Conservation (phyloP, 805 yeast species). For the Ogataea pignaliae region DNA sequence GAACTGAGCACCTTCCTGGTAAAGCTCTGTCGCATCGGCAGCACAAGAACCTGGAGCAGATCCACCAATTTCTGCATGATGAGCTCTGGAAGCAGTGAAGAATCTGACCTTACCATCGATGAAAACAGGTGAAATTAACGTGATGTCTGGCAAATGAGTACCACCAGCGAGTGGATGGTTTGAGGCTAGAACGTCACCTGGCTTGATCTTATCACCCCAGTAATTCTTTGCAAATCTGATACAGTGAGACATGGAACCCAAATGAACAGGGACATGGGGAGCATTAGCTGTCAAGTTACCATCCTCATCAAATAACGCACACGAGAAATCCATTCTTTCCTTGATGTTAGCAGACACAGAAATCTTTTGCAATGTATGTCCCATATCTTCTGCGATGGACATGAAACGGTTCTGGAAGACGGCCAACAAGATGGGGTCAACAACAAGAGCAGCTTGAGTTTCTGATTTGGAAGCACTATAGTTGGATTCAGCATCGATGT, state of each 20-base stretch:
- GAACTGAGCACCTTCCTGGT: slow-evolving; percentile 54
- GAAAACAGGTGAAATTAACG: slow-evolving; percentile 54
- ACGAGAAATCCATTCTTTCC: slow-evolving; percentile 44
- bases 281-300: slow-evolving; percentile 43
- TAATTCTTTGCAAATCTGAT: slow-evolving; percentile 33
- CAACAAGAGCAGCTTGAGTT: slow-evolving; percentile 22
- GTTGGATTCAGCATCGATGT: slow-evolving; percentile 14
- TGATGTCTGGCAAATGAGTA: slow-evolving; percentile 47
- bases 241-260: slow-evolving; percentile 42
- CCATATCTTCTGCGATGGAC: slow-evolving; percentile 49
- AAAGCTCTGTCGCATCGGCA: slow-evolving; percentile 47
- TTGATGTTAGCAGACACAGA: slow-evolving; percentile 42
- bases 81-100: slow-evolving; percentile 56
- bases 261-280: slow-evolving; percentile 45
- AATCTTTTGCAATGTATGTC: slow-evolving; percentile 40
- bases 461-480: slow-evolving; percentile 31
- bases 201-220: slow-evolving; percentile 35
- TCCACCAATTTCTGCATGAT: slow-evolving; percentile 61
- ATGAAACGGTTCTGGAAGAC: slow-evolving; percentile 44
- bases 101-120: slow-evolving; percentile 41
- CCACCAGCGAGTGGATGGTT: slow-evolving; percentile 43
- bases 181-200: slow-evolving; percentile 41
- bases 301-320: slow-evolving; percentile 43
- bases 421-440: slow-evolving; percentile 41
- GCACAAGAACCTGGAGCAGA: slow-evolving; percentile 55